Base-by-base conservation (phyloP, 2,329 filamentous ascomycete genomes). In the Beauveria rudraprayagi region DNA sequence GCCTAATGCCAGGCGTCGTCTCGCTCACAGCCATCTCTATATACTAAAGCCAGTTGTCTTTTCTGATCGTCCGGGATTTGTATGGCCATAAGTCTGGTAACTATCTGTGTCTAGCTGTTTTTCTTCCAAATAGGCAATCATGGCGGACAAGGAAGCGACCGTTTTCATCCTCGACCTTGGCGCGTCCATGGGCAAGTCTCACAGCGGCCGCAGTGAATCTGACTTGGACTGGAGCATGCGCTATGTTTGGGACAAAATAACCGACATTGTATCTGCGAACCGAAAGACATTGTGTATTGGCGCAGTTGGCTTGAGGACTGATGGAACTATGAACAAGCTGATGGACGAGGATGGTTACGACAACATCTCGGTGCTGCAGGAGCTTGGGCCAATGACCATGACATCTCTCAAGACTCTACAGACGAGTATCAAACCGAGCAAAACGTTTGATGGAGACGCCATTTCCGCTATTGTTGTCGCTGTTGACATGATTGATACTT, bases 71-170 rank as follows among this genome's bases (percentile, higher is more conserved):
- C 41, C 8, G 26, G 17, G 4, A 22, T n/a, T 19, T 59, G 37
- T 11, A 22, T 44, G 56, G 30, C 16, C n/a, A 9, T 5, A 47
- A 17, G 4, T 44, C 37, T 17, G n/a, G 7, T 37, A 6, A 24
- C 5, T 37, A 24, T 2, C 4, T 43, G 2, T 11, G 9, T 60
- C 26, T 54, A 3, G 51, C 26, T 40, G 19, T 48, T 44, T 34
- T 8, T 10, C 24, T 3, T 24, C 47, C 40, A 51, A 40, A 34
- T n/a, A 30, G 62, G 48, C 53, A 37, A 79, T 62, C 60, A 97
- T 97, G 93, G 89, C 92, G 11, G 87, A 90, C 64, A 99, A 99
- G 73, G 91, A 97, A 77, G 91, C 92, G 9, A 94, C 89, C 0
- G 84, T 97, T 48, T 99, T 94, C 73, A 88, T 99, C 67, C 76